A percentile compares a stretch with the other conserved stretches of the same genome.
phyloP scores from a whole-genome alignment of 2,329 filamentous ascomycete species.

The Chaetomium strumarium region DNA sequence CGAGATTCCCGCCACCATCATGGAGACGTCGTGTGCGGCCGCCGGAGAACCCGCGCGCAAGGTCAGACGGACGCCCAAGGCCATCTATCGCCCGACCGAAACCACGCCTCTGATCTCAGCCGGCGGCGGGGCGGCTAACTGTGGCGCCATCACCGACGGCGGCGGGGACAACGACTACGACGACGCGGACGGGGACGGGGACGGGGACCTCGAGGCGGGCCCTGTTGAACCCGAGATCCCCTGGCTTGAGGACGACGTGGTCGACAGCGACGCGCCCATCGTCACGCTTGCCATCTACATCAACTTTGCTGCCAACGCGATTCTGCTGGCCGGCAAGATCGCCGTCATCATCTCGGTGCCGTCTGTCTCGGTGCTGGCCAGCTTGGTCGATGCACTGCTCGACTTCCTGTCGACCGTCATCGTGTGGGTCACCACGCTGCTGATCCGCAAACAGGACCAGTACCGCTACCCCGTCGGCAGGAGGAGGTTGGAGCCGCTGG shows the following conservation, averaged over 20 bases:
- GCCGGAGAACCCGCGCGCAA: constrained; percentile 39
- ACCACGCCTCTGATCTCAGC: constrained; percentile 57
- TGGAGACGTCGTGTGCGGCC: constrained; percentile 47
- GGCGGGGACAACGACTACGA: constrained; percentile 41
- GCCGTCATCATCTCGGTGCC: constrained; percentile 71
- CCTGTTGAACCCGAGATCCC: constrained; percentile 54
- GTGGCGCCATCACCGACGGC: constrained; percentile 42
- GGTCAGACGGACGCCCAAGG: constrained; percentile 74
- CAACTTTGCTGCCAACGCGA: constrained; percentile 72
- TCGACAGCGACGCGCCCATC: constrained; percentile 67
- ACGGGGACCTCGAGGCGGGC: constrained; percentile 33
- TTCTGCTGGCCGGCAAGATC: constrained; percentile 71
- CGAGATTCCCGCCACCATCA: constrained; percentile 66
- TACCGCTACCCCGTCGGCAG: constrained; percentile 75
- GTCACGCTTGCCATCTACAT: constrained; percentile 85
- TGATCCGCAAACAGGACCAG: constrained; percentile 68
- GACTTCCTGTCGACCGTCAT: constrained; percentile 79
- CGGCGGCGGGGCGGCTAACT: constrained; percentile 37
- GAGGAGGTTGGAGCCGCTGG: constrained; percentile 67
- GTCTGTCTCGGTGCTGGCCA: constrained; percentile 75
- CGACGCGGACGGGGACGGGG: constrained; percentile 16
- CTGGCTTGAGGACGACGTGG: constrained; percentile 63
- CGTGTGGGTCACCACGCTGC: constrained; percentile 69
- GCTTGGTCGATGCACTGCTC: constrained; percentile 70
- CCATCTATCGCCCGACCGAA: constrained; percentile 74